Conservation (phyloP, 805 yeast genomes). For the Kluyveromyces wickerhamii region DNA sequence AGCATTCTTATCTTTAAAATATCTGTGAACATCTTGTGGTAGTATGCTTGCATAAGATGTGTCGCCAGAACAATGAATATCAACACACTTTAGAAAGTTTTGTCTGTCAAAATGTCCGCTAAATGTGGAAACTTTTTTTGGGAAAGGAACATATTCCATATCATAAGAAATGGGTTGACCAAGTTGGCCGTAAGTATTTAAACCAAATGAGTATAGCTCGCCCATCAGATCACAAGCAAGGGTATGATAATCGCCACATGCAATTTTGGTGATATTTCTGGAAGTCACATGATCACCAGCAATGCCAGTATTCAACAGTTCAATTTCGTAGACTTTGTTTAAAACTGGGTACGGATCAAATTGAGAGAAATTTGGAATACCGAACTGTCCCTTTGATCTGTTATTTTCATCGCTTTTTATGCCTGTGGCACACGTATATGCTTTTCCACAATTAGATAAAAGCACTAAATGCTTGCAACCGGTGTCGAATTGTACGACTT, state of each 20-base stretch:
- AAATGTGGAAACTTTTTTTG: slow-evolving; percentile 43
- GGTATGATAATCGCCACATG: slow-evolving; percentile 69
- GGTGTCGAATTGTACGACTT: slow-evolving; percentile 39
- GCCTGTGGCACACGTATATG: slow-evolving; percentile 58
- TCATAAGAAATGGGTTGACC: slow-evolving; percentile 61
- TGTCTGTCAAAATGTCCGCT: slow-evolving; percentile 34
- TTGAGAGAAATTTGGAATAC: slow-evolving; percentile 66
- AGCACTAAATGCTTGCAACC: slow-evolving; percentile 70
- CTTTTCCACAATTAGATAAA: slow-evolving; percentile 49
- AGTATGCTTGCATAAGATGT: slow-evolving; percentile 46
- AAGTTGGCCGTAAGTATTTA: slow-evolving; percentile 76
- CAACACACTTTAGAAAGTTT: slow-evolving; percentile 39
- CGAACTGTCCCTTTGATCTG: slow-evolving; percentile 70
- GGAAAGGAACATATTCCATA: slow-evolving; percentile 63
- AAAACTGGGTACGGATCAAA: slow-evolving; percentile 46
- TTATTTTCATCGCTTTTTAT: slow-evolving; percentile 23
- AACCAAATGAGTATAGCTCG: slow-evolving; percentile 78
- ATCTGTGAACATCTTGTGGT: slow-evolving; percentile 24
- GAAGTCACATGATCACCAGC: slow-evolving; percentile 17
- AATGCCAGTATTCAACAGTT: slow-evolving; percentile 23
- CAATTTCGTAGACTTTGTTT: slow-evolving; percentile 40
- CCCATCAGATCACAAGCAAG: slow-evolving; percentile 63
- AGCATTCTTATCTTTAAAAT: slow-evolving; percentile 24
- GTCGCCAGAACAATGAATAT: slow-evolving; percentile 64
- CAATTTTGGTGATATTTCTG: slow-evolving; percentile 49